Evolutionary conservation across 352 stramenopile species (phyloP).

Genomic region (Pythium aquatile): DNA sequence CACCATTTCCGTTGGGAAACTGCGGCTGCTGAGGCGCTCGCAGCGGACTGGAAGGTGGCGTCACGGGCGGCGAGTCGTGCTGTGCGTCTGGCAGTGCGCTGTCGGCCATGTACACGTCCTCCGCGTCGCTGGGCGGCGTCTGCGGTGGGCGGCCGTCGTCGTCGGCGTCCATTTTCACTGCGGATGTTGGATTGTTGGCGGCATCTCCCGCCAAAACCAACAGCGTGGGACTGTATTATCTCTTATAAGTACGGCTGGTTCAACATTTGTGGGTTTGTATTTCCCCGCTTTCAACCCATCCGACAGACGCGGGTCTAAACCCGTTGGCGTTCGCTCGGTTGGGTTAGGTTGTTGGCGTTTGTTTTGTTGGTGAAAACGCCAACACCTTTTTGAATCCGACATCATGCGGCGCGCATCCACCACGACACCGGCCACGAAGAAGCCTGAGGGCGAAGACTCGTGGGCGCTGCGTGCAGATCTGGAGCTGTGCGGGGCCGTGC

Average conservation of each 20-base stretch:
- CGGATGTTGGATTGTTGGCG: neutral
- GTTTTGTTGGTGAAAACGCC: constrained; percentile 7
- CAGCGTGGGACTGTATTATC: constrained; percentile 5
- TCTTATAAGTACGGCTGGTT: neutral
- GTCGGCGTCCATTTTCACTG: constrained; percentile 11
- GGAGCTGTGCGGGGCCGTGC: constrained; percentile 60
- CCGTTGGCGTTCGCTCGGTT: neutral
- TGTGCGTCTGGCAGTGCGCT: neutral
- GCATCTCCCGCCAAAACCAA: constrained; percentile 6
- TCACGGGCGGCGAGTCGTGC: constrained; percentile 44
- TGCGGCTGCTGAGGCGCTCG: constrained; percentile 11
- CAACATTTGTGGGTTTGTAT: neutral
- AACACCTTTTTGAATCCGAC: neutral
- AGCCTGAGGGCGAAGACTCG: constrained; percentile 29
- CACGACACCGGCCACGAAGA: constrained; percentile 5
- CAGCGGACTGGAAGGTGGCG: constrained; percentile 61
- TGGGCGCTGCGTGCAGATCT: constrained; percentile 57
- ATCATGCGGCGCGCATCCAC: constrained; percentile 1
- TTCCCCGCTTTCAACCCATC: neutral
- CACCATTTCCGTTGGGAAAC: neutral
- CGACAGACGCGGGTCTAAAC: neutral
- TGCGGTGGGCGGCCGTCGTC: constrained; percentile 14
- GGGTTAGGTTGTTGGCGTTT: neutral
- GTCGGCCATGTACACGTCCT: constrained; percentile 15
- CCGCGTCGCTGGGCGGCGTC: constrained; percentile 20